Percentiles rank a stretch among this genome's conserved stretches.
Conservation (phyloP, 345 rosid species). For the Eucalyptus virginea region DNA sequence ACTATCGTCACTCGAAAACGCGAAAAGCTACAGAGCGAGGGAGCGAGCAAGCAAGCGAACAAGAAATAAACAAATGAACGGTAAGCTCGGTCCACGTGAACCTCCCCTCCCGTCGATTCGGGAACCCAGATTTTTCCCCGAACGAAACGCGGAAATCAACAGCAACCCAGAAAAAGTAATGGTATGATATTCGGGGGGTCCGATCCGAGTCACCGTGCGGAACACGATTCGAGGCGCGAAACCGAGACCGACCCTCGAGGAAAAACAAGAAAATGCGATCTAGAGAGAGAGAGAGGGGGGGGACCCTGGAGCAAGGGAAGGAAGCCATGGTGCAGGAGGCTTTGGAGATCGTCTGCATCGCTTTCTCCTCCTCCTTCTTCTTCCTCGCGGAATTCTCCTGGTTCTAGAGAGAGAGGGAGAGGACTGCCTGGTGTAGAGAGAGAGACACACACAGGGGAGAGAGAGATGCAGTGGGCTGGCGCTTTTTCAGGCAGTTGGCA, state of each 20-base stretch:
- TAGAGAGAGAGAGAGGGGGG: neutral
- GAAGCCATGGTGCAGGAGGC: constrained; percentile 76
- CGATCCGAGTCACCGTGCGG: neutral
- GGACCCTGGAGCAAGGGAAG: constrained; percentile 60
- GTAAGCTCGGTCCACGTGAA: neutral
- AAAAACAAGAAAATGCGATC: neutral
- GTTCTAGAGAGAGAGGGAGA: neutral
- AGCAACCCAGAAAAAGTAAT: neutral
- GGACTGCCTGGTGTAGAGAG: neutral
- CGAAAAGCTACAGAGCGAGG: neutral
- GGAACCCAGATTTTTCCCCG: neutral
- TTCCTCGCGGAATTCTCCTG: neutral
- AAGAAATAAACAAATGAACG: neutral
- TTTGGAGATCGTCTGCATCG: constrained; percentile 62
- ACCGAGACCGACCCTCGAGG: neutral
- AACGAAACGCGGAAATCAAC: neutral
- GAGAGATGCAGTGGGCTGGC: neutral
- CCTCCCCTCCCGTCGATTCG: neutral
- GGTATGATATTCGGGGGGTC: neutral
- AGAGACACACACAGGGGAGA: neutral
- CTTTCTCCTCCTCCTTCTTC: neutral
- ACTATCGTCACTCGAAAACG: neutral
- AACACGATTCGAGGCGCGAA: neutral
- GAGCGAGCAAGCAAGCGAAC: too few relatives aligned
- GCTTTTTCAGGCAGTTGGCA: neutral